phyloP scores from a whole-genome alignment of 2,329 filamentous ascomycete species.

The Aspergillus pseudoviridinutans region DNA sequence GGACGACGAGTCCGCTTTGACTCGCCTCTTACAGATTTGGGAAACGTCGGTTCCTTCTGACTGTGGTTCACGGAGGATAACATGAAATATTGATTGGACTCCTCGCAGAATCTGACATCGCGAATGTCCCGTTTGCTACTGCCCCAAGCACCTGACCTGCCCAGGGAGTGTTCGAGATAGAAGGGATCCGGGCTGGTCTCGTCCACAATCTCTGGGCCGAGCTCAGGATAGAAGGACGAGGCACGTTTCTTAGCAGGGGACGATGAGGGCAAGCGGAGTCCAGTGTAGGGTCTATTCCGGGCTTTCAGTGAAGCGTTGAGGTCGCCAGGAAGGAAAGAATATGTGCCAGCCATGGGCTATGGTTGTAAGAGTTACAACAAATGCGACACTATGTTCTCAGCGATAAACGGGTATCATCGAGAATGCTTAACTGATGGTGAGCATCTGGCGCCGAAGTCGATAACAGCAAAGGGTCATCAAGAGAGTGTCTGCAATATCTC shows the following conservation, averaged over 20 bases:
- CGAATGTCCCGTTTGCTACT: conserved; percentile 23
- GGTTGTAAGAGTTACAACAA: conserved; percentile 14
- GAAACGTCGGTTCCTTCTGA: conserved; percentile 11
- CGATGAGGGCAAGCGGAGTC: conserved; percentile 24
- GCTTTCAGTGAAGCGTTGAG: conserved; percentile 29
- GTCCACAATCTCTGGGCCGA: conserved; percentile 24
- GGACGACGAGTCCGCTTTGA: conserved; percentile 10
- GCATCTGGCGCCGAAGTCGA: conserved; percentile 5
- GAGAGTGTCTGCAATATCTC: conserved; percentile 13
- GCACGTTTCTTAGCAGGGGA: conserved; percentile 27
- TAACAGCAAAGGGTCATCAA: background rate
- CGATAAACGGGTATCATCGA: conserved; percentile 7
- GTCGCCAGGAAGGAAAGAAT: conserved; percentile 29
- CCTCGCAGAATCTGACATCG: conserved; percentile 29
- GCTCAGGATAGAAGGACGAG: conserved; percentile 29
- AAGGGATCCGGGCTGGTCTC: conserved; percentile 37
- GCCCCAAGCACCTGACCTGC: conserved; percentile 24
- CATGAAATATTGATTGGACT: conserved; percentile 30
- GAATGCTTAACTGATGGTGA: conserved; percentile 6
- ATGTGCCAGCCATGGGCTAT: conserved; percentile 38
- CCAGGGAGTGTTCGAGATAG: conserved; percentile 36
- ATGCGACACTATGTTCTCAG: conserved; percentile 3
- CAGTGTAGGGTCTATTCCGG: conserved; percentile 30
- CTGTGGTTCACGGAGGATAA: conserved; percentile 22
- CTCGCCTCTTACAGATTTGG: conserved; percentile 9